Evolutionary conservation across 352 stramenopile genomes (phyloP).

Genomic region (Phytophthora fragariaefolia): DNA sequence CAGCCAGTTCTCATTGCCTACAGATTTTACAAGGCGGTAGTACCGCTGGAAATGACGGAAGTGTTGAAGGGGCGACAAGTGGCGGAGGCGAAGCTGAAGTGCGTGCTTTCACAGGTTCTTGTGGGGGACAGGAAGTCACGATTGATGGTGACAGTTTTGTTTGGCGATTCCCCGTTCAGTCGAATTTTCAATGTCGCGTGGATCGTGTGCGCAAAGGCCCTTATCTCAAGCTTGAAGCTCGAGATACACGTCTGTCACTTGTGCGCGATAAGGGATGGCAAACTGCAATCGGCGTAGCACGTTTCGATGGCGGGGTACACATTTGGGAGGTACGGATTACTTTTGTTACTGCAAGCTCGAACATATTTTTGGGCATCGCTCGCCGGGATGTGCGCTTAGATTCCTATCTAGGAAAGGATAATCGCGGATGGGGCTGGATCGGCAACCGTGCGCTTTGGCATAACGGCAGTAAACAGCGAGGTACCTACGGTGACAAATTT

Average conservation of each 20-base stretch:
- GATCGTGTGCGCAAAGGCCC: slow-evolving; percentile 86
- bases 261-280: slow-evolving; percentile 91
- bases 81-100: slow-evolving; percentile 84
- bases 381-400: slow-evolving; percentile 86
- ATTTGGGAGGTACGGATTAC: slow-evolving; percentile 91
- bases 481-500: slow-evolving; percentile 92
- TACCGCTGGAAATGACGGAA: slow-evolving; percentile 31
- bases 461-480: slow-evolving; percentile 90
- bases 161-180: slow-evolving; percentile 88
- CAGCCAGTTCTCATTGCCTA: slow-evolving; percentile 85
- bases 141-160: slow-evolving; percentile 89
- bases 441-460: slow-evolving; percentile 91
- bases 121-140: slow-evolving; percentile 86
- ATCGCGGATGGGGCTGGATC: slow-evolving; percentile 92
- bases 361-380: slow-evolving; percentile 90
- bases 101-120: slow-evolving; percentile 82
- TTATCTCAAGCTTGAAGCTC: slow-evolving; percentile 90
- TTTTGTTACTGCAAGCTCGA: slow-evolving; percentile 89
- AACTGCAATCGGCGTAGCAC: slow-evolving; percentile 85
- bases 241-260: slow-evolving; percentile 85
- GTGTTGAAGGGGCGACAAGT: slow-evolving; percentile 57
- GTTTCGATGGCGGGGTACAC: slow-evolving; percentile 85
- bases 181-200: slow-evolving; percentile 90
- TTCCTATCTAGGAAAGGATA: slow-evolving; percentile 93
- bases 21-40: slow-evolving; percentile 84